Base-by-base conservation (phyloP, 495 filamentous ascomycete species). In the Astrothelium macrocarpum region DNA sequence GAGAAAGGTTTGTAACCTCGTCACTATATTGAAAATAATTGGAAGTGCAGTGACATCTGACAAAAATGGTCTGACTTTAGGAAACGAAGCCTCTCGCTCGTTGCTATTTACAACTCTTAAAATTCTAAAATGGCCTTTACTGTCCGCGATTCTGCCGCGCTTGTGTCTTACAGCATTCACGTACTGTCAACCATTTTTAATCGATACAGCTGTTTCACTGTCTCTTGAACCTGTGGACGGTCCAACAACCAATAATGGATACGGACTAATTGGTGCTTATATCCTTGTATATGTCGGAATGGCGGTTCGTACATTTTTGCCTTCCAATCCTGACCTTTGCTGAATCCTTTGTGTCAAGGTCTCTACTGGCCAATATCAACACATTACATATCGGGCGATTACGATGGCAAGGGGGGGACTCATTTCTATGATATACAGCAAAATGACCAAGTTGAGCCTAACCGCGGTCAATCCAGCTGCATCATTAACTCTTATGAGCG, bases 251-350 rank as follows among this genome's bases (percentile, higher is more conserved):
- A 82, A 86, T 64, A 64, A 78, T 29, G 77, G 81, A 46, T 84
- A 87, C 68, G 85, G 85, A 2, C 71, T 87, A 59, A 85, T 89
- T 62, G 85, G 82, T n/a, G 86, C 85, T 1, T 84, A 82, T 64
- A 68, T 79, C 23, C 62, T 86, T 5, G 81, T 88, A 0, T 89
- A 88, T 64, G 64, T 76, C 28, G 84, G 85, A 0, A 79, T 88
- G 26, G 85, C 82, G 68, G 68, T 56, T 1, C 26, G 49, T 56
- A 56, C 16, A 9, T 29, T 20, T 29, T 16, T 25, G 9, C 11
- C 16, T 11, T 1, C 49, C 29, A 2, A 56, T 29, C 10, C 45
- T 29, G 0, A 16, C 9, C 20, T 29, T 9, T 28, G 25, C 49
- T 56, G 20, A 56, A 29, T 3, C 3, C 7, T 20, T 20, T 28